These are phyloP conservation scores for Boletus rubescentipes DNA, from an alignment of 768 basidiomycete genomes.

Conservation along the genomic window DNA sequence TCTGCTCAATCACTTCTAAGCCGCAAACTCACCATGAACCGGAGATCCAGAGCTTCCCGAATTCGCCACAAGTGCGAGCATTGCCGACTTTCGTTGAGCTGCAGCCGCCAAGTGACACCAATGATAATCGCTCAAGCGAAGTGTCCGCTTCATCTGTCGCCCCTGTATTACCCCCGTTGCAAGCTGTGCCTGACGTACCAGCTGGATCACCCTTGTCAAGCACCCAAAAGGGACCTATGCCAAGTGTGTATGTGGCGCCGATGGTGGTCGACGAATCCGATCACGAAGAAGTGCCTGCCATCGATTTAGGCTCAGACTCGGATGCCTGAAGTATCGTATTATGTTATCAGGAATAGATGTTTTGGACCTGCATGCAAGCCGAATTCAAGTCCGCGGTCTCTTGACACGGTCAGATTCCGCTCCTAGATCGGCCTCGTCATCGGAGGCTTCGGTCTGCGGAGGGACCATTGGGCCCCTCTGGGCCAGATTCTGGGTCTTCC, in stretches of 20 bases:
- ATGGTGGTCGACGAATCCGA: conserved; percentile 46
- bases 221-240: conserved; percentile 5
- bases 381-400: conserved; percentile 14
- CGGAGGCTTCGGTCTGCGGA: conserved; percentile 29
- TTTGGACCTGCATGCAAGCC: background rate
- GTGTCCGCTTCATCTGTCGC: background rate
- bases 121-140: background rate
- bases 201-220: background rate
- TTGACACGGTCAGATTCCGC: conserved; percentile 9
- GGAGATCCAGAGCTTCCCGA: background rate
- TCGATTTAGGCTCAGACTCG: conserved; percentile 79
- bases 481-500: conserved; percentile 24
- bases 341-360: background rate
- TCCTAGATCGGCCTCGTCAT: conserved; percentile 33
- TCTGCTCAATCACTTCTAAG: background rate
- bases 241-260: background rate
- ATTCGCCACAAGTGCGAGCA: background rate
- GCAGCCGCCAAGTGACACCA: background rate
- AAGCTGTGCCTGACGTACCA: background rate
- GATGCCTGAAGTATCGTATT: conserved; percentile 37
- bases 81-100: background rate
- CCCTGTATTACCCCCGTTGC: background rate
- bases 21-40: background rate
- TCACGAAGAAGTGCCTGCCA: conserved; percentile 74
- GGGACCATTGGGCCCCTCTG: conserved; percentile 16